Base-by-base conservation (phyloP, 345 rosid species). In the Brassica cretica region DNA sequence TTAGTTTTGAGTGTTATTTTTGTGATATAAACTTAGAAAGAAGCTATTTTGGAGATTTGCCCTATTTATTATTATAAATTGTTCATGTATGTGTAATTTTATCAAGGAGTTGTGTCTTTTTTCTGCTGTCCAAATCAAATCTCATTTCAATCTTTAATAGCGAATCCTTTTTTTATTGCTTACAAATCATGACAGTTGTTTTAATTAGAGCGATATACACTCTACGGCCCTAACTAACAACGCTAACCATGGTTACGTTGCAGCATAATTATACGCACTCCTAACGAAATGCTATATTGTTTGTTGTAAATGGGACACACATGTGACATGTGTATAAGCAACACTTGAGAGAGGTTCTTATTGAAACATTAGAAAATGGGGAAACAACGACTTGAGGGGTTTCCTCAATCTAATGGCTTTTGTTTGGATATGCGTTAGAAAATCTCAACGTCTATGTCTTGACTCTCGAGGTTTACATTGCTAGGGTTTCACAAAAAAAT, bases 281-380 rank as follows among this genome's bases (percentile, higher is more conserved):
- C 55, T 46, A 46, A 14, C 16, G 55, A 58, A 8, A 27, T 27
- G 30, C 30, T 6, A 5, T 18, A 55, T 55, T 55, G 2, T 58
- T 58, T 71, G 21, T 35, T 71, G 18, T 16, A 11, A 11, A 29
- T 19, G 14, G 32, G 73, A 9, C 30, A 70, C 9, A 6, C 33
- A 70, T 55, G 25, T 30, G 63, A 53, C 41, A 35, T 39, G 46
- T 39, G 58, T 24, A 71, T 59, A 58, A 71, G 14, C 29, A 71
- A 71, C 21, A 71, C 55, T 56, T 71, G n/a, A 71, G 19, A 49
- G 53, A 30, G 8, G 14, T 71, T 12, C 8, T 35, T 6, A 35
- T 8, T 35, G 11, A 18, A 9, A 27, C 30, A 27, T 27, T 27
- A 27, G 30, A 27, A 27, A 27, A 27, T 27, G 30, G 30, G 30